Evolutionary conservation across 2,329 filamentous ascomycete genomes (phyloP).

Genomic region (Fusarium sp.): DNA sequence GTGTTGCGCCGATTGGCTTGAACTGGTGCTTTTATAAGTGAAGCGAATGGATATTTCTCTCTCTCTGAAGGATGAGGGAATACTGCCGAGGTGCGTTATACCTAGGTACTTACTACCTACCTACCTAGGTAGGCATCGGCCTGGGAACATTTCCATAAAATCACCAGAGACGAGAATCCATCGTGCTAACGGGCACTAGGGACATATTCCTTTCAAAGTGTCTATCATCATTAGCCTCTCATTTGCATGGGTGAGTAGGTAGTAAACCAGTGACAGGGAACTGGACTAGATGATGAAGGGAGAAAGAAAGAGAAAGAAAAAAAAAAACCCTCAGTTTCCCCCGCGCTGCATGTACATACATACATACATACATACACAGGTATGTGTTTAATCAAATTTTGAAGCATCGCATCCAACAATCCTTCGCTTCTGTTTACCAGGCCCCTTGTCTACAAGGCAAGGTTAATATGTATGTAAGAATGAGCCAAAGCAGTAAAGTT

Average conservation of each 20-base stretch:
- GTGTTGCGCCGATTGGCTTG: slow-evolving; percentile 21
- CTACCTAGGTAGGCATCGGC: neutral
- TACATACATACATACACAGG: too few species aligned
- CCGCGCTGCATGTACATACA: slow-evolving; percentile 6
- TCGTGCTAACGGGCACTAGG: neutral
- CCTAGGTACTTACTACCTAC: too few species aligned
- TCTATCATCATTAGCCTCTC: slow-evolving; percentile 8
- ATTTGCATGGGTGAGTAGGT: neutral
- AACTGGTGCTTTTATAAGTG: neutral
- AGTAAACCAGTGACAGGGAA: slow-evolving; percentile 12
- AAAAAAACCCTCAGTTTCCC: slow-evolving; percentile 17
- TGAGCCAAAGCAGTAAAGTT: slow-evolving; percentile 24
- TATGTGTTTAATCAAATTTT: neutral
- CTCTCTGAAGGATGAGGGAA: neutral
- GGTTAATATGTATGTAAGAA: slow-evolving; percentile 1
- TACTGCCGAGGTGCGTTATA: neutral
- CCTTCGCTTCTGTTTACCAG: neutral
- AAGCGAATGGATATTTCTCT: neutral
- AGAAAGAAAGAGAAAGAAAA: too few species aligned
- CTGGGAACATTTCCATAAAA: too few species aligned
- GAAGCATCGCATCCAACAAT: slow-evolving; percentile 14
- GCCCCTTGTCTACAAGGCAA: slow-evolving; percentile 24
- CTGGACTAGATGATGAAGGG: slow-evolving; percentile 7
- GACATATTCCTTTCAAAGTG: slow-evolving; percentile 14
- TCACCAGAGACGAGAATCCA: neutral